Percentiles rank a stretch among this genome's conserved stretches.
These are phyloP conservation scores for Podospora comata DNA, from an alignment of 495 filamentous ascomycete genomes.

Conservation along the genomic window DNA sequence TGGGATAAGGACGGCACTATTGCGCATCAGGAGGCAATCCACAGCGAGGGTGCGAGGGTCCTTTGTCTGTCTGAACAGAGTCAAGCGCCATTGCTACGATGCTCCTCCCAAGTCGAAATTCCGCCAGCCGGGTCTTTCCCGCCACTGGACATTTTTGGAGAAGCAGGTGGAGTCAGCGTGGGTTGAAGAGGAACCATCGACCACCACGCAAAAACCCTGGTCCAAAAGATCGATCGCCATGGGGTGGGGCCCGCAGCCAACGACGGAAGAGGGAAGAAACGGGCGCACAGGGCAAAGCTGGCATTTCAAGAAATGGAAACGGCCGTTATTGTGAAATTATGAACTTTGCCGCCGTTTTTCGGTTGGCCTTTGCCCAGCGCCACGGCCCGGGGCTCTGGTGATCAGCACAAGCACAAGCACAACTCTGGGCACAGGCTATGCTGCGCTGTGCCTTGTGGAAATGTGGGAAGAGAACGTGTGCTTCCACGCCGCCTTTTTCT, in stretches of 20 bases:
- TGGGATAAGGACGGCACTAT: neutral
- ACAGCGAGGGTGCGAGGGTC: neutral
- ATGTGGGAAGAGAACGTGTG: neutral
- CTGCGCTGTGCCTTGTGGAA: no score
- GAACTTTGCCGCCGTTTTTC: neutral
- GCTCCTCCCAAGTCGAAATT: neutral
- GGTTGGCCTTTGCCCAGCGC: neutral
- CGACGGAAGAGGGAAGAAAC: constrained; percentile 2
- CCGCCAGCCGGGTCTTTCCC: neutral
- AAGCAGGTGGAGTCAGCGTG: constrained; percentile 7
- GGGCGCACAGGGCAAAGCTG: constrained; percentile 3
- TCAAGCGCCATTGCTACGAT: constrained; percentile 1
- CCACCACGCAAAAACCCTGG: constrained; percentile 2
- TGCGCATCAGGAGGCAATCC: neutral
- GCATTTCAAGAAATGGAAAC: neutral
- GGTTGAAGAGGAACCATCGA: constrained; percentile 1
- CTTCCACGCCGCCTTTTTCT: neutral
- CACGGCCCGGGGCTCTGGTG: neutral
- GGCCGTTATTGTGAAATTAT: neutral
- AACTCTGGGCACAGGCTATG: neutral
- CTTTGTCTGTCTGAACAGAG: neutral
- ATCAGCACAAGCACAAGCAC: neutral
- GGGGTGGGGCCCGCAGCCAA: neutral
- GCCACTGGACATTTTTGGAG: neutral
- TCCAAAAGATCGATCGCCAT: constrained; percentile 9